phyloP scores from a whole-genome alignment of 2,329 filamentous ascomycete species.

The Paradendryphiella salina region DNA sequence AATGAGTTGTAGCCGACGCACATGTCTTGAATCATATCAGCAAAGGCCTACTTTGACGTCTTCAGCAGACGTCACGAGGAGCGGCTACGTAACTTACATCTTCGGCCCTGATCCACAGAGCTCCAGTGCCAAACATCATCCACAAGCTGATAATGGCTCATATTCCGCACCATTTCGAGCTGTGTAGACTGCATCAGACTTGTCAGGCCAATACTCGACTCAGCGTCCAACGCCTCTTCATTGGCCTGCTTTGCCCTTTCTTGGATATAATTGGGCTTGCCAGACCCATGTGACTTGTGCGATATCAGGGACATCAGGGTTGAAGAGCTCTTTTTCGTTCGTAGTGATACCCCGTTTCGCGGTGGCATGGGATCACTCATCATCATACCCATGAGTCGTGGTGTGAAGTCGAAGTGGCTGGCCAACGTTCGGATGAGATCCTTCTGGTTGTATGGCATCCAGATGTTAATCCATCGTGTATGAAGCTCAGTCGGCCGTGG shows the following conservation, averaged over 20 bases:
- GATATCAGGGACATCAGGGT: slow-evolving; percentile 38
- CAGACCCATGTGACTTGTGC: slow-evolving; percentile 32
- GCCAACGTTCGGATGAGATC: slow-evolving; percentile 61
- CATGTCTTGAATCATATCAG: slow-evolving; percentile 54
- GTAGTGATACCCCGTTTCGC: slow-evolving; percentile 20
- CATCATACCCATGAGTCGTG: slow-evolving; percentile 66
- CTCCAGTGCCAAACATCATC: slow-evolving; percentile 76
- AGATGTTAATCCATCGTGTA: slow-evolving; percentile 77
- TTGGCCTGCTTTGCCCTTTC: slow-evolving; percentile 17
- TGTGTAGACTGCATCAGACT: slow-evolving; percentile 44
- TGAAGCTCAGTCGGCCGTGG: slow-evolving; percentile 55
- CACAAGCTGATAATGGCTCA: slow-evolving; percentile 63
- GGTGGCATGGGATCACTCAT: slow-evolving; percentile 56
- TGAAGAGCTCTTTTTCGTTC: slow-evolving; percentile 36
- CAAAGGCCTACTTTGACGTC: background rate
- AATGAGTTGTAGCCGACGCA: slow-evolving; percentile 73
- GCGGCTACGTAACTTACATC: slow-evolving; percentile 54
- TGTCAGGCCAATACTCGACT: slow-evolving; percentile 44
- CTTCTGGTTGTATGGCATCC: slow-evolving; percentile 65
- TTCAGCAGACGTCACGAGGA: background rate
- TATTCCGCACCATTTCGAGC: slow-evolving; percentile 40
- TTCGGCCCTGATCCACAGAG: slow-evolving; percentile 68
- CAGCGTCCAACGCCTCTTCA: slow-evolving; percentile 29
- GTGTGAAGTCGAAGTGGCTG: slow-evolving; percentile 68
- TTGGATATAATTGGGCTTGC: slow-evolving; percentile 23